Evolutionary conservation across 257 asterid species (phyloP), one percentile per base, ranked within the genome.

Genomic region (Forsythia suspensa): DNA sequence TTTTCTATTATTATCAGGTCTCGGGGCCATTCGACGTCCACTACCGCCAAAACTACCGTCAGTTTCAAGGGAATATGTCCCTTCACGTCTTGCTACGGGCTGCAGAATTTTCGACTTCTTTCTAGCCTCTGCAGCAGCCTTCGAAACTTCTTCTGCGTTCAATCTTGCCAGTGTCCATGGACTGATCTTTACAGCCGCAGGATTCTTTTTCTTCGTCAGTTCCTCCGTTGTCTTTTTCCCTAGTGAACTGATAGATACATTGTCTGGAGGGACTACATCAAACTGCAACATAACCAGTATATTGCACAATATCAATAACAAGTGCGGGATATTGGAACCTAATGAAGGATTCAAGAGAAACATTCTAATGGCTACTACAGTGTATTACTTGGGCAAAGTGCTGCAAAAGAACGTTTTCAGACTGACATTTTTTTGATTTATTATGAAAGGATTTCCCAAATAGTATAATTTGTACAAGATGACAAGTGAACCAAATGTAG

Each of bases 51-150:
- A 72, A 77, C 94, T 93, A 87, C 89, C 82, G 76, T 87, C 95
- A 29, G 88, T 89, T 79, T 91, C 98, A 1, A 38, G 83, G 16
- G 83, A 55, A 24, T 24, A 63, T 38, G 81, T 85, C 3, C 87
- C 34, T 77, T 91, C 91, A n/a, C 77, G 89, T 76, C 94, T 88
- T 37, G 52, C 67, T 0, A 96, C 85, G 6, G 98, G 98, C 69
- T 91, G 95, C 71, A 91, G 82, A 70, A 92, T 87, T 86, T 91
- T 96, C 36, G 99, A 96, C 84, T 90, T 94, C 83, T 88, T 94
- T 73, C 98, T 87, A 5, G 98, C 97, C 84, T 96, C 99, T 16
- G 98, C 97, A 80, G 98, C 99, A 38, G 96, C 97, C 80, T 91
- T 92, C 3, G 99, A 80, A 10, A 94, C 97, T 36, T 94, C 97